Base-by-base conservation (phyloP, 2,329 filamentous ascomycete genomes). In the Pestalotiopsis sp. region DNA sequence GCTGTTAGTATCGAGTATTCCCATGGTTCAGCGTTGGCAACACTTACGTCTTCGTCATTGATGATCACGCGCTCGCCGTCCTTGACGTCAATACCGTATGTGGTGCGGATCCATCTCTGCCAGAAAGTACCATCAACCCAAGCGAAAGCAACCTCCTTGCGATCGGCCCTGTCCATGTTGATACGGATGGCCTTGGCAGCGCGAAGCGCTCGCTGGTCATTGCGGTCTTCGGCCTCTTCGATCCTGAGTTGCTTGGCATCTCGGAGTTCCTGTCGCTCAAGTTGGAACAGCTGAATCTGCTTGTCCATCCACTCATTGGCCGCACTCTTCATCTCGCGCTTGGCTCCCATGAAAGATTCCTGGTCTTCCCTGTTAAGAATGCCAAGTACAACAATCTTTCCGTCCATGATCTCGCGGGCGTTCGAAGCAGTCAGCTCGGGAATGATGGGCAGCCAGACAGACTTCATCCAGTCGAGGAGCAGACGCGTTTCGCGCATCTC, bases 301-400 rank as follows among this genome's bases (percentile, higher is more conserved):
- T 97, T 96, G 79, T 98, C 95, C 88, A 98, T 97, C 95, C 96
- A 99, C 80, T 98, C 96, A 70, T 95, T 88, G 9, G 96, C 96
- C 1, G 96, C 96, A 73, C 92, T 95, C 87, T 98, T 98, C 82
- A 99, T 90, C 81, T 99, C 97, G 41, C 92, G 90, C 79, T 93
- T 92, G 31, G 93, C 92, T 68, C 87, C 86, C 64, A 89, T 83
- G 79, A 97, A 97, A 45, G 94, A 90, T 68, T 95, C 93, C 49
- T 91, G 85, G 69, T 95, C 90, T 45, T 93, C 90, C 64, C 94
- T 89, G 77, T 92, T 94, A 55, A 99, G 84, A 41, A 99, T 91
- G 20, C 93, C 96, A 17, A 99, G 88, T 1, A 98, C 95, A n/a
- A 98, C 95, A 68, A 96, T 89, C 82, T 95, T 97, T 76, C 93